These are phyloP conservation scores for Thraustochytrium striatum DNA, from an alignment of 352 stramenopile species.

Conservation along the genomic window DNA sequence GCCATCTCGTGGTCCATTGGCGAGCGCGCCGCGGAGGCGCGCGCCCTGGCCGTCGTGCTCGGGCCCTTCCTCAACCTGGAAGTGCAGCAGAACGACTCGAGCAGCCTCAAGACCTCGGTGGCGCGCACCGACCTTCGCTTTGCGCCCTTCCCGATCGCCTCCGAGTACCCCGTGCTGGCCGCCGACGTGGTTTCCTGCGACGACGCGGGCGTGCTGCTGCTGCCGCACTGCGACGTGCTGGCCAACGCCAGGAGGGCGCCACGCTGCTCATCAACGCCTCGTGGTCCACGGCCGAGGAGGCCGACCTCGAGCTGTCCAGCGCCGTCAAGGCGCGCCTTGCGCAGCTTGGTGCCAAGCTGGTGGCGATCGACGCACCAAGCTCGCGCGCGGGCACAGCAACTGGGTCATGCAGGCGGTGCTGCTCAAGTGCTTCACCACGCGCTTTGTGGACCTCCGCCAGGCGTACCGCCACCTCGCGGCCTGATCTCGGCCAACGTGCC, in stretches of 20 bases:
- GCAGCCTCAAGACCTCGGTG: neutral
- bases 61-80: conserved; percentile 29
- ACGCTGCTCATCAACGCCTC: conserved; percentile 62
- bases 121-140: conserved; percentile 49
- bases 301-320: conserved; percentile 56
- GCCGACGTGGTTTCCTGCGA: conserved; percentile 64
- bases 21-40: conserved; percentile 13
- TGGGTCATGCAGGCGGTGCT: conserved; percentile 58
- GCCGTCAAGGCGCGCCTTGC: conserved; percentile 59
- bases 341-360: conserved; percentile 54
- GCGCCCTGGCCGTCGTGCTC: conserved; percentile 6
- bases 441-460: conserved; percentile 18
- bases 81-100: conserved; percentile 5
- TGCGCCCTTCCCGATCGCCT: conserved; percentile 30
- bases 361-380: conserved; percentile 60
- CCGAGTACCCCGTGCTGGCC: conserved; percentile 50
- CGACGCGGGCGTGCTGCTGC: conserved; percentile 59
- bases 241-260: conserved; percentile 58
- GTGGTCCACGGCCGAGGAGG: conserved; percentile 57
- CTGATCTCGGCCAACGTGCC: neutral
- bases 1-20: neutral
- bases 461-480: conserved; percentile 4
- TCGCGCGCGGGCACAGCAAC: conserved; percentile 62
- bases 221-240: conserved; percentile 64
- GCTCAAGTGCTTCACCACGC: conserved; percentile 37